These are phyloP conservation scores for Myriosclerotinia scirpicola DNA, from an alignment of 2,329 filamentous ascomycete species.

Conservation along the genomic window DNA sequence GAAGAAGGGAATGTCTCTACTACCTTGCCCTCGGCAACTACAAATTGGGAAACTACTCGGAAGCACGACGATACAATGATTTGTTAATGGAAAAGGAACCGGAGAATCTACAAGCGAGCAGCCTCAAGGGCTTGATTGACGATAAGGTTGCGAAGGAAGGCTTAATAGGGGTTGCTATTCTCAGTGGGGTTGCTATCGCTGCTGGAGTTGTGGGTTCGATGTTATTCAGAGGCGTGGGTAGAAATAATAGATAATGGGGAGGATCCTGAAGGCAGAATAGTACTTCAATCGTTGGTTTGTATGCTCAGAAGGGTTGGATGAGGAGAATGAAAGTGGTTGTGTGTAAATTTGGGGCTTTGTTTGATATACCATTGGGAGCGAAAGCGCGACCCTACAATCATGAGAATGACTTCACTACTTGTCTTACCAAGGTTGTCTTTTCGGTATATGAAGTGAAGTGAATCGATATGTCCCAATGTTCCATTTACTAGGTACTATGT, in stretches of 20 bases:
- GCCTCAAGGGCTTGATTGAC: slow-evolving; percentile 84
- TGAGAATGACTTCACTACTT: slow-evolving; percentile 4
- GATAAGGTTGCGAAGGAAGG: slow-evolving; percentile 96
- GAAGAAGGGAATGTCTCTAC: slow-evolving; percentile 95
- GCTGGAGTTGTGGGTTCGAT: slow-evolving; percentile 92
- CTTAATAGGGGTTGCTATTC: slow-evolving; percentile 88
- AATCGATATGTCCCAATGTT: neutral
- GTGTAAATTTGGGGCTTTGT: slow-evolving; percentile 26
- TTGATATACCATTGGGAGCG: slow-evolving; percentile 34
- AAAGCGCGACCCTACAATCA: slow-evolving; percentile 18
- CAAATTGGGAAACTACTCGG: slow-evolving; percentile 96
- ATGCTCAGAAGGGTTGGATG: neutral
- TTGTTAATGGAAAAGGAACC: slow-evolving; percentile 87
- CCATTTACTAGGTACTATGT: slow-evolving; percentile 2
- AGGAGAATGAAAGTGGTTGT: neutral
- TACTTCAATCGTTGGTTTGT: neutral
- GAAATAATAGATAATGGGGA: slow-evolving; percentile 44
- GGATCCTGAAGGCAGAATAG: slow-evolving; percentile 4
- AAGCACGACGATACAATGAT: slow-evolving; percentile 93
- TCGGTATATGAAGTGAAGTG: neutral
- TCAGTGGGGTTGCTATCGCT: slow-evolving; percentile 87
- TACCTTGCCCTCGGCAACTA: slow-evolving; percentile 97
- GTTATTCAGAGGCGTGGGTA: slow-evolving; percentile 72
- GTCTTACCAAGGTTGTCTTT: neutral
- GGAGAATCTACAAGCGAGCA: slow-evolving; percentile 84